Conservation (phyloP, 805 yeast species). For the Tetrapisispora iriomotensis region DNA sequence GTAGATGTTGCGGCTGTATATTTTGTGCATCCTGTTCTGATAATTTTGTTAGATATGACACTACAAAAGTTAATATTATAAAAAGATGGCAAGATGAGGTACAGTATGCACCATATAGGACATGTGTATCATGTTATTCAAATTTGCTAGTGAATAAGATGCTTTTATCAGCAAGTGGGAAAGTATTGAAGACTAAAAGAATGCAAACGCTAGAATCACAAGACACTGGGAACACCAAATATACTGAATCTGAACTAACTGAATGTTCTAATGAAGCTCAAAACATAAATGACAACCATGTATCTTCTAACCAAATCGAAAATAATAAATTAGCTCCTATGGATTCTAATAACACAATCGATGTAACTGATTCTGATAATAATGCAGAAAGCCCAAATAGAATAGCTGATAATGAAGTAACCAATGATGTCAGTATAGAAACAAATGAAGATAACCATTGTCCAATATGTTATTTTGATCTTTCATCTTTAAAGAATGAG, state of each 20-base stretch:
- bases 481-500: constrained; percentile 11
- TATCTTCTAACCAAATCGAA: too few species aligned
- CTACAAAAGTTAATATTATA: constrained; percentile 19
- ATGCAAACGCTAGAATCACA: not conserved
- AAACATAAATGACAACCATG: too few species aligned
- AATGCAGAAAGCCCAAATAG: not conserved
- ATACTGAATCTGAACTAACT: not conserved
- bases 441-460: constrained; percentile 28
- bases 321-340: too few species aligned
- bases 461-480: constrained; percentile 31
- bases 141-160: constrained; percentile 31
- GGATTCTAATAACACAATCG: too few species aligned
- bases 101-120: constrained; percentile 44
- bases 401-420: not conserved
- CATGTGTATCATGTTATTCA: constrained; percentile 47
- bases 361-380: not conserved
- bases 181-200: not conserved
- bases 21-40: constrained; percentile 38
- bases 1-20: constrained; percentile 59
- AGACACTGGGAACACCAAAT: not conserved
- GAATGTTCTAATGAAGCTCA: too few species aligned
- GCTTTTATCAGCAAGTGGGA: constrained; percentile 13
- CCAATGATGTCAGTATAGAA: not conserved
- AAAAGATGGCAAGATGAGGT: constrained; percentile 14
- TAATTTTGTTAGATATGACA: constrained; percentile 22